These are phyloP conservation scores for Cladorrhinum samala DNA, from an alignment of 495 filamentous ascomycete genomes.

Conservation along the genomic window DNA sequence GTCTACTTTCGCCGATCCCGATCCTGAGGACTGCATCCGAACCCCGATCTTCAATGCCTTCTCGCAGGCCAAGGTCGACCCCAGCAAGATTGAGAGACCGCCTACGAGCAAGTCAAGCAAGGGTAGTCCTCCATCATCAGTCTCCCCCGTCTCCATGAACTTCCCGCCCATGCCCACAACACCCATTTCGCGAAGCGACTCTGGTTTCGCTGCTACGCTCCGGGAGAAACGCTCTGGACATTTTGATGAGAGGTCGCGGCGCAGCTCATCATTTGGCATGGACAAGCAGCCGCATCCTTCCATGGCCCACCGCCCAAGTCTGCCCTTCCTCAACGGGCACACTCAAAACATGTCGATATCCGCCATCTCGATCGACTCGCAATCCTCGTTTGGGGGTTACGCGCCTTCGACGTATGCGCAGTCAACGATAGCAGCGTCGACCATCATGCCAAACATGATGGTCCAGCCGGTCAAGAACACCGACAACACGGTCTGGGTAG, in stretches of 20 bases:
- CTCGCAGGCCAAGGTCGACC: conserved; percentile 64
- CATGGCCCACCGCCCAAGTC: conserved; percentile 61
- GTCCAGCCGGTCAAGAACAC: conserved; percentile 80
- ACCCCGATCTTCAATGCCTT: conserved; percentile 82
- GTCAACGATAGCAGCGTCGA: conserved; percentile 96
- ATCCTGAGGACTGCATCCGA: conserved; percentile 41
- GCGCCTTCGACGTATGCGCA: conserved; percentile 94
- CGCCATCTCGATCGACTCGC: conserved; percentile 67
- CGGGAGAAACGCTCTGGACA: conserved; percentile 93
- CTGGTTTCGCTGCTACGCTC: conserved; percentile 78
- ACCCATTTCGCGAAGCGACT: conserved; percentile 79
- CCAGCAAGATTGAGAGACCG: conserved; percentile 63
- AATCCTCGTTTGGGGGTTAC: conserved; percentile 70
- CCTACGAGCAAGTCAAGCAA: conserved; percentile 72
- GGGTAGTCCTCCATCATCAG: conserved; percentile 75
- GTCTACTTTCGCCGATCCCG: conserved; percentile 68
- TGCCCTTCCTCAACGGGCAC: conserved; percentile 75
- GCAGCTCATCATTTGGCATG: conserved; percentile 87
- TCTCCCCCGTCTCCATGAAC: conserved; percentile 73
- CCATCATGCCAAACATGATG: conserved; percentile 87
- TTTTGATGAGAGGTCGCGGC: conserved; percentile 75
- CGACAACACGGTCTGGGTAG: conserved; percentile 82
- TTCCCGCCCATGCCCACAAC: conserved; percentile 72
- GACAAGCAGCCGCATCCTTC: conserved; percentile 56
- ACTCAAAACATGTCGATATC: conserved; percentile 77